Conservation (phyloP, 2,329 filamentous ascomycete species). For the Seiridium cupressi region DNA sequence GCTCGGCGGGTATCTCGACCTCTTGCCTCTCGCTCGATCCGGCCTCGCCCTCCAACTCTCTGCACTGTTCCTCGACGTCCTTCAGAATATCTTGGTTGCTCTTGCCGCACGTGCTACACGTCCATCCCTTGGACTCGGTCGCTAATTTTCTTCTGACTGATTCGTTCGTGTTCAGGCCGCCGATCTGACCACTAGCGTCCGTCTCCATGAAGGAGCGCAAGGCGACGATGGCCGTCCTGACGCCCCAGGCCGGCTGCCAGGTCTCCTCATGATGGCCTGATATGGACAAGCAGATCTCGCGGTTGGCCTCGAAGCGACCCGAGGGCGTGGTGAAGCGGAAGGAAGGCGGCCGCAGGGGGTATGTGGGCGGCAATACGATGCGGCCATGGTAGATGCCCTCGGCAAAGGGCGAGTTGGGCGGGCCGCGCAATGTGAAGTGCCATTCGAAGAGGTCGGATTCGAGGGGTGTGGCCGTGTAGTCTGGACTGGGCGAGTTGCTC, state of each 20-base stretch:
- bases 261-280: conserved; percentile 96
- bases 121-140: conserved; percentile 61
- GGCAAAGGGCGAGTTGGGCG: conserved; percentile 76
- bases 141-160: conserved; percentile 69
- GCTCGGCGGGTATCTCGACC: conserved; percentile 50
- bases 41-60: conserved; percentile 31
- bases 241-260: conserved; percentile 98
- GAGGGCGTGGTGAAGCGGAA: conserved; percentile 94
- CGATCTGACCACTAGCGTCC: conserved; percentile 82
- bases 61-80: conserved; percentile 59
- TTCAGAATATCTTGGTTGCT: conserved; percentile 72
- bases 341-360: conserved; percentile 88
- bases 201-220: conserved; percentile 93
- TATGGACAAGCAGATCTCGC: conserved; percentile 94
- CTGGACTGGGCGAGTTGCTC: conserved; percentile 72
- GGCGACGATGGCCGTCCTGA: conserved; percentile 79
- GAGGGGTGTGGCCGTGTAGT: conserved; percentile 82
- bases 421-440: conserved; percentile 96
- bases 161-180: conserved; percentile 77
- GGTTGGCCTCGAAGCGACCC: conserved; percentile 92
- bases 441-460: conserved; percentile 95
- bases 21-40: conserved; percentile 28
- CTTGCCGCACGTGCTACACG: conserved; percentile 68
- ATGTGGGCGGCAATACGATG: conserved; percentile 84
- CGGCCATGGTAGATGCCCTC: conserved; percentile 91